These are phyloP conservation scores for Aspergillus vadensis DNA, from an alignment of 2,329 filamentous ascomycete genomes.

Conservation along the genomic window DNA sequence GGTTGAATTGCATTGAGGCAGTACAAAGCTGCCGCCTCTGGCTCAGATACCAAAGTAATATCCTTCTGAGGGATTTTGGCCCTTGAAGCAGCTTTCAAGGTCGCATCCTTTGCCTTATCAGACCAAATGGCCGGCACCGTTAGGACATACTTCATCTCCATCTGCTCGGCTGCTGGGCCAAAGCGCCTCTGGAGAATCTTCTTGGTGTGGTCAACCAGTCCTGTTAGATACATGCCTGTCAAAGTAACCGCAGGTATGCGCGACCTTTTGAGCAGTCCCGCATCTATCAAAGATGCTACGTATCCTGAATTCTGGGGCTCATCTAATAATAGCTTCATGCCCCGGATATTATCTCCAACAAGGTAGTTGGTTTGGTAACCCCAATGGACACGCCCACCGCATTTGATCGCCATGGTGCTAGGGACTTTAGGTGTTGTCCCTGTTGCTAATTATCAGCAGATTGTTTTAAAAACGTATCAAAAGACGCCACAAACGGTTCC, in stretches of 20 bases:
- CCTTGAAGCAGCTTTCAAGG: conserved; percentile 22
- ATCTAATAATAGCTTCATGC: conserved; percentile 29
- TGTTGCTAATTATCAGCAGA: conserved; percentile 3
- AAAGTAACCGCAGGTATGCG: conserved; percentile 6
- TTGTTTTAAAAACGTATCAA: background rate
- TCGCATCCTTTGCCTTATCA: conserved; percentile 36
- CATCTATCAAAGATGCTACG: conserved; percentile 3
- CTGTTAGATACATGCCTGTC: conserved; percentile 15
- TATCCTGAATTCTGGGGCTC: conserved; percentile 12
- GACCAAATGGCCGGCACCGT: conserved; percentile 40
- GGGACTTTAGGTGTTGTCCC: conserved; percentile 27
- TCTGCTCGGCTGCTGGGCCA: conserved; percentile 16
- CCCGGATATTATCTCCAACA: conserved; percentile 25
- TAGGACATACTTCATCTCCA: conserved; percentile 30
- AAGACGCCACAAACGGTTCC: conserved; percentile 22
- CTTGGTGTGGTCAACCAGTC: conserved; percentile 9
- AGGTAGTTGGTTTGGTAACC: conserved; percentile 24
- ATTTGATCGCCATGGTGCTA: conserved; percentile 17
- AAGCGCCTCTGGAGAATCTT: conserved; percentile 15
- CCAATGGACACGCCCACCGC: conserved; percentile 20
- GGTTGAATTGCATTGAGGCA: conserved; percentile 31
- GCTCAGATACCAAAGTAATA: conserved; percentile 28
- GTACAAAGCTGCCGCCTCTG: conserved; percentile 38
- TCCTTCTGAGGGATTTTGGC: conserved; percentile 19
- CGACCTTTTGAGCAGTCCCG: background rate